phyloP scores from a whole-genome alignment of 2,329 filamentous ascomycete species.

The Colletotrichum gigasporum region DNA sequence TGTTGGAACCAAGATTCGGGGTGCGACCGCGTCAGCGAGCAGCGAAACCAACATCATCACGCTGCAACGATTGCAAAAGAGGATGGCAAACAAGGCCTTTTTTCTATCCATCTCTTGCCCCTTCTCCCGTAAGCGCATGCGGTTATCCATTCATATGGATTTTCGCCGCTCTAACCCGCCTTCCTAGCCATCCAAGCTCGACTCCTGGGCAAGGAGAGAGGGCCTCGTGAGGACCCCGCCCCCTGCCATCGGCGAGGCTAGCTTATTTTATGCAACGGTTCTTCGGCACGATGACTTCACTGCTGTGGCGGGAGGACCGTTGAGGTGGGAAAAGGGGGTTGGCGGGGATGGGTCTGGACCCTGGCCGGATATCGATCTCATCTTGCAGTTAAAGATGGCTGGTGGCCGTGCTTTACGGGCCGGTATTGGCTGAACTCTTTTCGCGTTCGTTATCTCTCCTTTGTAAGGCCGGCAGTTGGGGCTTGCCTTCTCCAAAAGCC shows the following conservation, averaged over 20 bases:
- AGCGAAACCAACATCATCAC: constrained; percentile 4
- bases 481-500: too few species aligned
- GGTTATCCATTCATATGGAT: background rate
- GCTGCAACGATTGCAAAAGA: too few species aligned
- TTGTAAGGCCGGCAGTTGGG: too few species aligned
- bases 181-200: too few species aligned
- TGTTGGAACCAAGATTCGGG: constrained; percentile 3
- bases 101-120: background rate
- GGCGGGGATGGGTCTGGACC: background rate
- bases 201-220: background rate
- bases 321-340: background rate
- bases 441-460: too few species aligned
- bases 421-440: background rate
- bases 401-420: background rate
- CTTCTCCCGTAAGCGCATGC: background rate
- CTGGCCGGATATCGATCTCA: constrained; percentile 1
- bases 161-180: too few species aligned
- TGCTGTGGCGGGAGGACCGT: background rate
- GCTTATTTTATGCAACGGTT: too few species aligned
- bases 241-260: too few species aligned
- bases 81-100: background rate
- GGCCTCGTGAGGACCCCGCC: background rate
- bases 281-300: constrained; percentile 13
- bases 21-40: constrained; percentile 14
- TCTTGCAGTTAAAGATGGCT: background rate